Evolutionary conservation across 2,329 filamentous ascomycete species (phyloP).

Genomic region (Talaromyces marneffei): DNA sequence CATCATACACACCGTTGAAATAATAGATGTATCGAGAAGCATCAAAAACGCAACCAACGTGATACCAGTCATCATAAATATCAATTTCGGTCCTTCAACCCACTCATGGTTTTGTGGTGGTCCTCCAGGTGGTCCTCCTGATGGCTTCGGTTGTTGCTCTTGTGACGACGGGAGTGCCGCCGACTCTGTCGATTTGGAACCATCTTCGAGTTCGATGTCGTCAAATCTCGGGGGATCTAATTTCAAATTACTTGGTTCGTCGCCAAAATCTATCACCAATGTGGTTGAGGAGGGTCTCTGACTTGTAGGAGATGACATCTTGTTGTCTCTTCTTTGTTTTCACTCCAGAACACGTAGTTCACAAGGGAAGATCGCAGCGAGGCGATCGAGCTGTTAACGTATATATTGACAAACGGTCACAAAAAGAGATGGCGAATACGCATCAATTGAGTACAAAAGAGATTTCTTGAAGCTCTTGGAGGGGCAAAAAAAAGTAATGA

Average conservation of each 20-base stretch:
- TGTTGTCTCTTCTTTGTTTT: not conserved
- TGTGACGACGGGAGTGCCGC: not conserved
- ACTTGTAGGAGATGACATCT: not conserved
- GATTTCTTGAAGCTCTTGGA: not conserved
- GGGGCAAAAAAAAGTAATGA: not conserved
- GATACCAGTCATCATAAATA: constrained; percentile 30
- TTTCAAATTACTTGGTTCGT: not conserved
- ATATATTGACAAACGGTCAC: not conserved
- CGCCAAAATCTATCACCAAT: not conserved
- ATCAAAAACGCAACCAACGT: constrained; percentile 45
- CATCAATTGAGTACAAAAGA: not conserved
- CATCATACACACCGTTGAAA: constrained; percentile 40
- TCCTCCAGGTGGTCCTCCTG: not conserved
- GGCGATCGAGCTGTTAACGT: not conserved
- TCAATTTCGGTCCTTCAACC: constrained; percentile 1
- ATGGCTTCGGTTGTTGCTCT: not conserved
- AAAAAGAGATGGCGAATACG: not conserved
- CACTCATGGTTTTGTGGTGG: not conserved
- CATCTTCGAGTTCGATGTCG: not conserved
- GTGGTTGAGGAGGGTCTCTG: not conserved
- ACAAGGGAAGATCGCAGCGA: not conserved
- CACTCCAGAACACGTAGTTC: not conserved
- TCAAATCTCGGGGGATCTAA: not conserved
- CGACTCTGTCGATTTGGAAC: not conserved
- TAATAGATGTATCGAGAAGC: constrained; percentile 50